A percentile compares a stretch with the other conserved stretches of the same genome.
phyloP scores from a whole-genome alignment of 495 filamentous ascomycete species.

The Neurospora sp. region DNA sequence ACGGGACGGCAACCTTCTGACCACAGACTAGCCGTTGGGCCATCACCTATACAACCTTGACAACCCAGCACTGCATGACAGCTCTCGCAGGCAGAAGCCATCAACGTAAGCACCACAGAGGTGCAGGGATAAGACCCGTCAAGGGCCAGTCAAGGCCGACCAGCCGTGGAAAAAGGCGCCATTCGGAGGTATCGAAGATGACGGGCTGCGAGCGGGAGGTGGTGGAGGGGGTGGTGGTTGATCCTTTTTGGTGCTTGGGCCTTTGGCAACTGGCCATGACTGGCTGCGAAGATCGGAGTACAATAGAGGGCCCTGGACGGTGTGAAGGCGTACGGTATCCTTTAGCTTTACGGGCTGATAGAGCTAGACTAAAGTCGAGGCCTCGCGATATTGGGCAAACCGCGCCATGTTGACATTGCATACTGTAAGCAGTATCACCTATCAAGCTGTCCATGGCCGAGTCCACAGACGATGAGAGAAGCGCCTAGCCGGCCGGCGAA shows the following conservation, averaged over 20 bases:
- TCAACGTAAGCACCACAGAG: neutral
- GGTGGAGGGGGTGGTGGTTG: neutral
- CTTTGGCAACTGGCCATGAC: neutral
- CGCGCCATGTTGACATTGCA: neutral
- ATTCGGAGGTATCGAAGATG: neutral
- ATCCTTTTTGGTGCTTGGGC: neutral
- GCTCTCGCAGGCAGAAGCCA: neutral
- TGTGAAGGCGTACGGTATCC: neutral
- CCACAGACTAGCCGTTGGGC: neutral
- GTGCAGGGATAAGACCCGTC: neutral
- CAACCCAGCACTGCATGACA: neutral
- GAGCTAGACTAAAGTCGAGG: neutral
- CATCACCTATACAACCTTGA: neutral
- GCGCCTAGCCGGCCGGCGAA: neutral
- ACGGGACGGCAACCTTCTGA: neutral
- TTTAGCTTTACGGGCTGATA: neutral
- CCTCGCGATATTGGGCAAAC: neutral
- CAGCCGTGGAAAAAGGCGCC: neutral
- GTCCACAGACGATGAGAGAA: neutral
- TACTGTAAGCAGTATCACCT: neutral
- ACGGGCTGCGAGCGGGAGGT: neutral
- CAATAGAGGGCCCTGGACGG: neutral
- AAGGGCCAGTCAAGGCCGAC: neutral
- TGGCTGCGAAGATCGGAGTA: neutral
- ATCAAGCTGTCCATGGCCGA: neutral